A percentile compares a stretch with the other conserved stretches of the same genome.
Evolutionary conservation across 495 filamentous ascomycete genomes (phyloP).

Genomic region (Coniosporium apollinis): DNA sequence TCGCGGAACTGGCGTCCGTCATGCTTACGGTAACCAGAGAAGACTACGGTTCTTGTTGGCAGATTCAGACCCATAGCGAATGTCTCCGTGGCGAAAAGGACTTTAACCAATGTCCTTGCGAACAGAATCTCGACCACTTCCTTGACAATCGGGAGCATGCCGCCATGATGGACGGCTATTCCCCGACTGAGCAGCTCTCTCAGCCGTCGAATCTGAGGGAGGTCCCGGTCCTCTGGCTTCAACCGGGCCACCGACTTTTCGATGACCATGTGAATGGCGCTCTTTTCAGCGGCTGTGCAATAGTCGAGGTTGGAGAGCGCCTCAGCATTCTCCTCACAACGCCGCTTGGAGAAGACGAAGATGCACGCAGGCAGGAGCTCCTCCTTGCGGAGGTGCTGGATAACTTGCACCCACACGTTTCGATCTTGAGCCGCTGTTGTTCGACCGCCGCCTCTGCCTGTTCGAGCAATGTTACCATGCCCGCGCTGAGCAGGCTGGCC

Average conservation of each 20-base stretch:
- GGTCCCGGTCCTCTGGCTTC: conserved; percentile 71
- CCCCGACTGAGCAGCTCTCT: conserved; percentile 74
- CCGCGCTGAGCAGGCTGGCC: conserved; percentile 39
- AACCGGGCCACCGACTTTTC: conserved; percentile 87
- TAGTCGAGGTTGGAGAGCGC: conserved; percentile 90
- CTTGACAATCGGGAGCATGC: conserved; percentile 89
- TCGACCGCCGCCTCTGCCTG: conserved; percentile 65
- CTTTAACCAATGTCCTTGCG: conserved; percentile 83
- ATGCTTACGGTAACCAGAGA: conserved; percentile 92
- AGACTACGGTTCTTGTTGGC: conserved; percentile 90
- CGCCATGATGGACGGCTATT: conserved; percentile 92
- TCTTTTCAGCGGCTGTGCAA: conserved; percentile 83
- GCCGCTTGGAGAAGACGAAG: conserved; percentile 95
- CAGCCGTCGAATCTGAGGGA: conserved; percentile 81
- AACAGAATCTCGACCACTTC: conserved; percentile 96
- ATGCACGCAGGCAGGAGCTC: conserved; percentile 81
- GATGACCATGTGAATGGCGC: conserved; percentile 89
- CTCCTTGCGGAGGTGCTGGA: conserved; percentile 76
- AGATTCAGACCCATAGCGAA: conserved; percentile 98
- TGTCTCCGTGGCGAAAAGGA: conserved; percentile 93
- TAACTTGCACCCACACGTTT: conserved; percentile 91
- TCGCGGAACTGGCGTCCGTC: conserved; percentile 85
- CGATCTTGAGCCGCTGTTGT: conserved; percentile 83
- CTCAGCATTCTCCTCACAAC: conserved; percentile 93
- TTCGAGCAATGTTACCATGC: conserved; percentile 72